Evolutionary conservation across 1,284 basidiomycete species (phyloP), one percentile per base, ranked within the genome.

Genomic region (Baeospora myosura): DNA sequence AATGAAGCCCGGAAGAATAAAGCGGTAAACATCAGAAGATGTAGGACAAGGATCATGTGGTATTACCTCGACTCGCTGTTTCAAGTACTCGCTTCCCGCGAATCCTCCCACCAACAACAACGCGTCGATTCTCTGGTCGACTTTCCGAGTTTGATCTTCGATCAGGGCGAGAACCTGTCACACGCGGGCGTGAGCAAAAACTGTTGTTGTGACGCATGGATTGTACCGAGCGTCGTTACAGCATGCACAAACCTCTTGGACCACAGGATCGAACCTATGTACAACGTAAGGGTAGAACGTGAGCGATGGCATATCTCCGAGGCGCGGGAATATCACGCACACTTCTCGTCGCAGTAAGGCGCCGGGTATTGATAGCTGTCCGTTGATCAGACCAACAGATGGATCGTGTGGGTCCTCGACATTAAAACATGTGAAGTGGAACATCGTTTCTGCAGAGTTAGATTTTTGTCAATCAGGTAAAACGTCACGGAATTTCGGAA

Each of bases 41-140:
- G 46, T 38, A 40, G 37, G 32, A 43, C 11, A 25, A 38, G 11
- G 37, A 42, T n/a, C n/a, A n/a, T n/a, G n/a, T n/a, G 24, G 33
- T 64, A 68, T 52, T 50, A 81, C 84, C 68, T 86, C 72, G 28
- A 88, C 79, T 49, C 76, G 73, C 53, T 75, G 71, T 61, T 83
- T 87, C 45, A 88, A 64, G 59, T 90, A 88, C 56, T 85, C 79
- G 58, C 83, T 84, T 8, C 81, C 84, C 33, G 86, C 81, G 60
- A 90, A 90, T 41, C 88, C 88, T 61, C 88, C 87, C 53, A 90
- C 88, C 52, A 89, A 75, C 49, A 90, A 73, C 26, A 90, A 62
- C 12, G 84, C 85, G 65, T 89, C 76, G 52, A 88, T 76, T 28
- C 65, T 68, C 52, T 81, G 78, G 52, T 80, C 72, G 38, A 80